Conservation (phyloP, 2,329 filamentous ascomycete genomes). For the Alternaria novae-zelandiae region DNA sequence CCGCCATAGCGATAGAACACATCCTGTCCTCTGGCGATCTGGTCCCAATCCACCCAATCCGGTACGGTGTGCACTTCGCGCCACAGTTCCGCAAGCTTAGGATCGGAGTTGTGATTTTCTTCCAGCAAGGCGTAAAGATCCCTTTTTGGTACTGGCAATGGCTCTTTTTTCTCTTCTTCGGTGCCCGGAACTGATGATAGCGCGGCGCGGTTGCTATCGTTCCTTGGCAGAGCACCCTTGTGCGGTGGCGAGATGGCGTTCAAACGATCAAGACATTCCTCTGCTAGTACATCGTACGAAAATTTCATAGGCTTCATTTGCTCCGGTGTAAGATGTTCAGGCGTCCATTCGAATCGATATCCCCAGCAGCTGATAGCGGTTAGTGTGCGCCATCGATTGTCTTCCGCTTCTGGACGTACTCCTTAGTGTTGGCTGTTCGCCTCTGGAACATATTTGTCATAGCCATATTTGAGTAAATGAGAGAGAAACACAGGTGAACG, state of each 20-base stretch:
- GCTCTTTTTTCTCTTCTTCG: constrained; percentile 40
- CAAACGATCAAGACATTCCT: constrained; percentile 69
- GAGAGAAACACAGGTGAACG: neutral
- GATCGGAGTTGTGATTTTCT: constrained; percentile 64
- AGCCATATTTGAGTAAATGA: constrained; percentile 44
- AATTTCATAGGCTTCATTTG: constrained; percentile 67
- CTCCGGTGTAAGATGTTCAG: constrained; percentile 66
- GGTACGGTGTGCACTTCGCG: constrained; percentile 70
- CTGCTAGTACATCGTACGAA: constrained; percentile 72
- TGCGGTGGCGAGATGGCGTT: constrained; percentile 65
- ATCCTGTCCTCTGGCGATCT: constrained; percentile 75
- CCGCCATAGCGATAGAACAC: constrained; percentile 79
- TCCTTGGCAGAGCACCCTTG: constrained; percentile 47
- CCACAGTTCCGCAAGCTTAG: constrained; percentile 67
- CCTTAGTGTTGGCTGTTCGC: constrained; percentile 51
- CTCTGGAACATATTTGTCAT: constrained; percentile 52
- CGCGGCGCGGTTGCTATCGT: constrained; percentile 41
- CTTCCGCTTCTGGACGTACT: constrained; percentile 42
- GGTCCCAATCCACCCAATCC: constrained; percentile 78
- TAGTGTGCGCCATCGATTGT: constrained; percentile 14
- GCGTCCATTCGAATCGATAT: constrained; percentile 72
- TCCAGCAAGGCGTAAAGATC: constrained; percentile 70
- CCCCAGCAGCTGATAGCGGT: constrained; percentile 61
- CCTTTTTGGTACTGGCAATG: constrained; percentile 49
- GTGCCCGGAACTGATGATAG: constrained; percentile 34